Conservation (phyloP, 306 rosid species). For the Cucumis melo region DNA sequence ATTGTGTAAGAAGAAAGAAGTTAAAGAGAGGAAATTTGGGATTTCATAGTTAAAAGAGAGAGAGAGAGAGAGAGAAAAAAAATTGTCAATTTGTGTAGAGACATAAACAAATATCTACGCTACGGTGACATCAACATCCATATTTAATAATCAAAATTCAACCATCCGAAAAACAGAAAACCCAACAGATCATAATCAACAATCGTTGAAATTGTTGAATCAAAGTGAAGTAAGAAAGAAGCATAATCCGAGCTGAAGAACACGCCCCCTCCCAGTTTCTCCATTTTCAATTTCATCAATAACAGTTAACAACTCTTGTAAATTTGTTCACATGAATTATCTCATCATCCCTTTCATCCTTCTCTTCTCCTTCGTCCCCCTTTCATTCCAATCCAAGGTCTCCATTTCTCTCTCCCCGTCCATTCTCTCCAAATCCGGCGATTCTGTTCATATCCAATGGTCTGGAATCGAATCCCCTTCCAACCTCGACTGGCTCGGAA, state of each 20-base stretch:
- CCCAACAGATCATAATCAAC: too few species aligned
- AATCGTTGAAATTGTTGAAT: too few species aligned
- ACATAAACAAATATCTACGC: too few species aligned
- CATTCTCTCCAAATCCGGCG: slow-evolving; percentile 39
- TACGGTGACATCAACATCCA: too few species aligned
- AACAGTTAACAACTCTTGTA: neutral
- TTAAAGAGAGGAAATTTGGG: too few species aligned
- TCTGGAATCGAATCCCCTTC: slow-evolving; percentile 56
- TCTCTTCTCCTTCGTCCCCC: neutral
- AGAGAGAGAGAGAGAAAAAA: too few species aligned
- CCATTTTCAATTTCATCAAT: neutral
- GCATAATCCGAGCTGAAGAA: neutral
- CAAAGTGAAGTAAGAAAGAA: neutral
- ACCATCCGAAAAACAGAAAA: too few species aligned
- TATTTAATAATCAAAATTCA: too few species aligned
- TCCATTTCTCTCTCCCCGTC: slow-evolving; percentile 30
- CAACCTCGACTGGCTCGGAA: slow-evolving; percentile 63
- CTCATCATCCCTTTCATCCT: neutral
- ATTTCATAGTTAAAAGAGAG: too few species aligned
- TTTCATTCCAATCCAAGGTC: slow-evolving; percentile 21
- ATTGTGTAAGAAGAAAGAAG: too few species aligned
- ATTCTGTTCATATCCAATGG: slow-evolving; percentile 44
- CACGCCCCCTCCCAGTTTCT: neutral
- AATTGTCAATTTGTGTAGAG: too few species aligned
- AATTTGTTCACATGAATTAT: neutral